A percentile compares a stretch with the other conserved stretches of the same genome.
These are phyloP conservation scores for Beauveria sp. DNA, from an alignment of 2,329 filamentous ascomycete genomes.

Conservation along the genomic window DNA sequence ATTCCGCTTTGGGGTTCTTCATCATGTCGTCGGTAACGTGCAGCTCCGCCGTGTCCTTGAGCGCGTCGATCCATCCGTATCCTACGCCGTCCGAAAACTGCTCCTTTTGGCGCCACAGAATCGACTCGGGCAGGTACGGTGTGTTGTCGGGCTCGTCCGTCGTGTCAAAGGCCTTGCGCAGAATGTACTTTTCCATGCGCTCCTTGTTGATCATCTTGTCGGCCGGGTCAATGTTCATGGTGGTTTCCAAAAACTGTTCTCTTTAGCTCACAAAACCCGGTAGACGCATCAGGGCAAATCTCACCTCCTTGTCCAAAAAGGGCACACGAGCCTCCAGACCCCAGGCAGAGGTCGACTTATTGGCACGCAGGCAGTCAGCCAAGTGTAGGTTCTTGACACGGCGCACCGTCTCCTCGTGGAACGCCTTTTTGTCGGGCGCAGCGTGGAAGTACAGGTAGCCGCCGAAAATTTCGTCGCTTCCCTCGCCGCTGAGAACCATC, in stretches of 20 bases:
- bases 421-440: constrained; percentile 81
- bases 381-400: constrained; percentile 95
- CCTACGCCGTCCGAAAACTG: constrained; percentile 98
- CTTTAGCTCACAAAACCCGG: constrained; percentile 16
- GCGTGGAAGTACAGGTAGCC: constrained; percentile 98
- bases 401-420: constrained; percentile 90
- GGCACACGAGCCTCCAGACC: constrained; percentile 95
- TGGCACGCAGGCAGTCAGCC: constrained; percentile 92
- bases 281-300: constrained; percentile 12
- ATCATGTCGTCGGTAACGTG: constrained; percentile 95
- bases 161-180: constrained; percentile 96
- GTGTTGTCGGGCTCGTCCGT: constrained; percentile 70
- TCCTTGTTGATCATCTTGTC: constrained; percentile 95
- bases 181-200: constrained; percentile 92
- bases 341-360: constrained; percentile 99
- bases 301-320: constrained; percentile 85
- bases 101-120: constrained; percentile 98
- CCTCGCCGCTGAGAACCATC: constrained; percentile 97
- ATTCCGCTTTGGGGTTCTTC: constrained; percentile 95
- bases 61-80: constrained; percentile 96
- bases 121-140: constrained; percentile 91
- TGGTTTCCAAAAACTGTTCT: constrained; percentile 70
- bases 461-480: constrained; percentile 95
- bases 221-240: constrained; percentile 88
- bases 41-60: constrained; percentile 88